A percentile compares a stretch with the other conserved stretches of the same genome.
These are phyloP conservation scores for Castanea sativa DNA, from an alignment of 306 rosid species.

Conservation along the genomic window DNA sequence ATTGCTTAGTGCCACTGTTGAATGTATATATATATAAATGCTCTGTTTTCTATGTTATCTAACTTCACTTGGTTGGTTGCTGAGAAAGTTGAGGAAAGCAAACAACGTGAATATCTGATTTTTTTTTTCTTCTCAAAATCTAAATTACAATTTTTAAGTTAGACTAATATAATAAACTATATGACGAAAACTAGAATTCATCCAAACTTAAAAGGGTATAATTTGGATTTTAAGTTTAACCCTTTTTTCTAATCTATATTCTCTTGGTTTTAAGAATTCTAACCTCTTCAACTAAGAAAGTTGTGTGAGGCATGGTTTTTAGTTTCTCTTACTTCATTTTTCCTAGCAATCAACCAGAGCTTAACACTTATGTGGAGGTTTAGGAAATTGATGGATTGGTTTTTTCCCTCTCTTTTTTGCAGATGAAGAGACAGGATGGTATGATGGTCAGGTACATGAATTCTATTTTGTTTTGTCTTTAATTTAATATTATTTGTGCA, in stretches of 20 bases:
- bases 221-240: too few relatives aligned
- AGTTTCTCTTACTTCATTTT: neutral
- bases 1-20: constrained; percentile 93
- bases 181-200: too few relatives aligned
- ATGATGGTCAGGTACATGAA: constrained; percentile 78
- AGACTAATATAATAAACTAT: too few relatives aligned
- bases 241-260: too few relatives aligned
- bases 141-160: neutral
- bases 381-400: neutral
- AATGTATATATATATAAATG: constrained; percentile 62
- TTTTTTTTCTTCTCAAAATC: neutral
- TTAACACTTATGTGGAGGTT: neutral
- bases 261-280: too few relatives aligned
- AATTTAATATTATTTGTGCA: neutral
- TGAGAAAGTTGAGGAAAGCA: neutral
- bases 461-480: neutral
- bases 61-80: neutral
- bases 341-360: neutral
- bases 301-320: too few relatives aligned
- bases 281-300: too few relatives aligned
- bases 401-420: constrained; percentile 24
- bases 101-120: neutral
- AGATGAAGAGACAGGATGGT: constrained; percentile 99
- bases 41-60: neutral
- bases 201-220: too few relatives aligned